These are phyloP conservation scores for Fomitopsis schrenkii DNA, from an alignment of 1,284 basidiomycete species.

Conservation along the genomic window DNA sequence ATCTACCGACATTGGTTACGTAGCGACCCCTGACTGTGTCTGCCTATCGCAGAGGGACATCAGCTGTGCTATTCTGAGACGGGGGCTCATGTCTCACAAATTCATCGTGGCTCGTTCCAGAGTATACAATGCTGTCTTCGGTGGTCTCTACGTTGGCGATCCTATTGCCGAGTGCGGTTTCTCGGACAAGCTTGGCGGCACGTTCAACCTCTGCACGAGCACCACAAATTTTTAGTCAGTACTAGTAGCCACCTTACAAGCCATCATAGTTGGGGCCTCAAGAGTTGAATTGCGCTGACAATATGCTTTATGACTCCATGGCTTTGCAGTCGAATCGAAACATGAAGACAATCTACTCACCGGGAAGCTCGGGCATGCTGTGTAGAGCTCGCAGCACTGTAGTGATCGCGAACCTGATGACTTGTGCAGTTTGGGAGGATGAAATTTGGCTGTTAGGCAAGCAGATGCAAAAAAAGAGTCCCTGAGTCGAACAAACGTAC, in stretches of 20 bases:
- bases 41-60: constrained; percentile 37
- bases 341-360: constrained; percentile 27
- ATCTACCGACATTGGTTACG: constrained; percentile 58
- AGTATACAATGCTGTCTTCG: constrained; percentile 71
- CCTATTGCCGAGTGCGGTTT: constrained; percentile 51
- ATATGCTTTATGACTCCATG: no score
- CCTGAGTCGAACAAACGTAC: no score
- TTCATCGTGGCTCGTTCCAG: constrained; percentile 50
- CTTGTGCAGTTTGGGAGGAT: no score
- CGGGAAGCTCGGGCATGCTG: constrained; percentile 64
- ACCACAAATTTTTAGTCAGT: no score
- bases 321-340: no score
- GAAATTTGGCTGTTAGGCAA: no score
- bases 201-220: constrained; percentile 64
- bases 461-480: no score
- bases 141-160: constrained; percentile 57
- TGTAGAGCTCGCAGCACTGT: not conserved
- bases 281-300: no score
- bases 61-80: not conserved
- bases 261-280: not conserved
- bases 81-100: constrained; percentile 50
- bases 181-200: constrained; percentile 56
- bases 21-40: constrained; percentile 55
- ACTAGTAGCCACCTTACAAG: no score
- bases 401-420: not conserved